Percentiles rank a stretch among this genome's conserved stretches.
phyloP scores from a whole-genome alignment of 2,329 filamentous ascomycete species.

The Colletotrichum sp. region DNA sequence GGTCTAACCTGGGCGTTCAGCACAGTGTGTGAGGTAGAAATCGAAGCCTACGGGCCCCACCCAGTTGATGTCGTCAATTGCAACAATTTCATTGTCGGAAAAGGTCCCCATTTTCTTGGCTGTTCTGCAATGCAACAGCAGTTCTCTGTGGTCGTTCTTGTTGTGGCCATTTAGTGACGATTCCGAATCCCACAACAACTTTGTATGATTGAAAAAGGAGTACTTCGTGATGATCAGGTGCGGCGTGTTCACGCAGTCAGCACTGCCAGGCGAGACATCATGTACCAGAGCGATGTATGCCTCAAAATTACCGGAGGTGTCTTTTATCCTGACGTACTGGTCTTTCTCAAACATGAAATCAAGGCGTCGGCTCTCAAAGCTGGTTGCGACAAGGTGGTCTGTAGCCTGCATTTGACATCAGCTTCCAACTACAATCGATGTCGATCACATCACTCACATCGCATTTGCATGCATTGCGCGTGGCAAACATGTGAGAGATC shows the following conservation, averaged over 20 bases:
- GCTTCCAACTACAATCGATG: background rate
- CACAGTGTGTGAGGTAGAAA: background rate
- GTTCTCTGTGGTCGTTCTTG: background rate
- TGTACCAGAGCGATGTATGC: background rate
- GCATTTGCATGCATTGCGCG: background rate
- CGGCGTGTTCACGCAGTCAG: background rate
- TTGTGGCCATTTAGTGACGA: fast-evolving
- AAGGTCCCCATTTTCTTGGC: background rate
- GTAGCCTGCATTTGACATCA: background rate
- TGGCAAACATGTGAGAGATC: background rate
- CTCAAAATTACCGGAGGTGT: fast-evolving
- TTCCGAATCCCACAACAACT: background rate
- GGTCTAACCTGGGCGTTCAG: background rate
- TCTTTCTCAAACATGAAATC: background rate
- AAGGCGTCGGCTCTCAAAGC: background rate
- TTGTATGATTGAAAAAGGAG: background rate
- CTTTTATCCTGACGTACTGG: background rate
- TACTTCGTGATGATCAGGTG: background rate
- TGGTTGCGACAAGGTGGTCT: background rate
- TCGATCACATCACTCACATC: background rate
- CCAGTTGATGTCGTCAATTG: background rate
- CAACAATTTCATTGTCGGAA: background rate
- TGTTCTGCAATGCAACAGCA: background rate
- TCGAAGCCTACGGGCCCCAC: fast-evolving
- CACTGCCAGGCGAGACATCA: background rate